Evolutionary conservation across 495 filamentous ascomycete species (phyloP).

Genomic region (Penicillium alfredii): DNA sequence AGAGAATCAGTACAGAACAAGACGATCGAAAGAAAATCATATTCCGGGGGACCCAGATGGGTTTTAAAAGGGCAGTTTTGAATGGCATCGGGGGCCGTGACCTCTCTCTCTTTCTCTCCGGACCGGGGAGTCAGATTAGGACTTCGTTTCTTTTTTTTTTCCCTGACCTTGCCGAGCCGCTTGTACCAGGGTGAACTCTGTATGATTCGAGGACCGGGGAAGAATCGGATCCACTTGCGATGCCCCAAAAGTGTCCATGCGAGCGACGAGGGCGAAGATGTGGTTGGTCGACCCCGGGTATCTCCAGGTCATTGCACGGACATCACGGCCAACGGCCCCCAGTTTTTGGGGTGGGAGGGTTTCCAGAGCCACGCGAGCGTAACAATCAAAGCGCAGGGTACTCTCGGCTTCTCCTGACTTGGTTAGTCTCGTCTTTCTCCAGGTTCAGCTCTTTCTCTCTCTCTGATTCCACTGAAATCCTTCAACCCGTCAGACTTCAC

Average conservation of each 20-base stretch:
- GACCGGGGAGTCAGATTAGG: too few relatives aligned
- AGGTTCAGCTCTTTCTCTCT: neutral
- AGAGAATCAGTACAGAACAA: constrained; percentile 4
- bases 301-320: constrained; percentile 3
- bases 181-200: neutral
- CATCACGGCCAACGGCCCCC: constrained; percentile 9
- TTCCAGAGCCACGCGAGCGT: constrained; percentile 12
- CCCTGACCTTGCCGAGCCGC: constrained; percentile 15
- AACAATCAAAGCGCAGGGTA: constrained; percentile 6
- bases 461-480: too few relatives aligned
- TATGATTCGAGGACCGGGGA: constrained; percentile 8
- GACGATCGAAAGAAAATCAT: neutral
- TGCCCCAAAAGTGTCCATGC: neutral
- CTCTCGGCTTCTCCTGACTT: constrained; percentile 2
- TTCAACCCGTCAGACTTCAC: constrained; percentile 2
- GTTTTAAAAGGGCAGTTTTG: constrained; percentile 17
- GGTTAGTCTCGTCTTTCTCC: constrained; percentile 1
- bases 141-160: constrained; percentile 5
- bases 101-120: too few relatives aligned
- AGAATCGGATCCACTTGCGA: constrained; percentile 6
- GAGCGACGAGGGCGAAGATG: neutral
- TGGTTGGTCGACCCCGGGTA: constrained; percentile 5
- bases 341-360: too few relatives aligned
- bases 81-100: constrained; percentile 8
- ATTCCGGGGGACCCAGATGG: constrained; percentile 10